These are phyloP conservation scores for Penicillium nucicola DNA, from an alignment of 495 filamentous ascomycete genomes.

Conservation along the genomic window DNA sequence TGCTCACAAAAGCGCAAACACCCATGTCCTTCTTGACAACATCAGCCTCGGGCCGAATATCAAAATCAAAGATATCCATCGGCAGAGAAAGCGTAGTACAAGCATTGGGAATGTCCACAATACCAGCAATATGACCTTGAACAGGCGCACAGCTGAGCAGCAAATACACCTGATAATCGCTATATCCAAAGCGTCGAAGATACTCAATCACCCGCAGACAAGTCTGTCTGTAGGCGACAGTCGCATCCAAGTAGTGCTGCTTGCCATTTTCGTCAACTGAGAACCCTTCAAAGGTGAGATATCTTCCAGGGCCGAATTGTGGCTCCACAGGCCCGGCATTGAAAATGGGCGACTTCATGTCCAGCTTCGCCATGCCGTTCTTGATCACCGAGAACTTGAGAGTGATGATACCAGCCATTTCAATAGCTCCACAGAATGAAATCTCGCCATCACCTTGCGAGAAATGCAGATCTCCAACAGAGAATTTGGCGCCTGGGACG, in stretches of 20 bases:
- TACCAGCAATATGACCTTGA: slow-evolving; percentile 89
- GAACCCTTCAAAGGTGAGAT: slow-evolving; percentile 94
- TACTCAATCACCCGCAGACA: slow-evolving; percentile 83
- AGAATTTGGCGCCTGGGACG: slow-evolving; percentile 86
- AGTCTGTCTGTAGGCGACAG: slow-evolving; percentile 88
- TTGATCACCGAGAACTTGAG: slow-evolving; percentile 89
- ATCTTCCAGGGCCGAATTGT: slow-evolving; percentile 80
- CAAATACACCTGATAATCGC: slow-evolving; percentile 85
- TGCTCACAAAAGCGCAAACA: slow-evolving; percentile 67
- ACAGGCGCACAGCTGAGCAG: slow-evolving; percentile 85
- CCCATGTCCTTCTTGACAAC: slow-evolving; percentile 71
- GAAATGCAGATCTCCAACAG: slow-evolving; percentile 90
- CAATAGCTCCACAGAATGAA: slow-evolving; percentile 93
- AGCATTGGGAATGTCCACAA: slow-evolving; percentile 84
- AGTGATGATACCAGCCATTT: slow-evolving; percentile 93
- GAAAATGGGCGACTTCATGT: slow-evolving; percentile 85
- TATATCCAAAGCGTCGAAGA: slow-evolving; percentile 73
- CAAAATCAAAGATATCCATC: slow-evolving; percentile 96
- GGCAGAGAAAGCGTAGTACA: slow-evolving; percentile 89
- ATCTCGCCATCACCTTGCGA: slow-evolving; percentile 92
- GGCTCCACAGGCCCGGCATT: slow-evolving; percentile 90
- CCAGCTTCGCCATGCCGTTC: slow-evolving; percentile 70
- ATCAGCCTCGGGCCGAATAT: slow-evolving; percentile 69
- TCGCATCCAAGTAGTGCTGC: slow-evolving; percentile 91
- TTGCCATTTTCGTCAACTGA: slow-evolving; percentile 87